A percentile compares a stretch with the other conserved stretches of the same genome.
These are phyloP conservation scores for Lojkania enalia DNA, from an alignment of 2,329 filamentous ascomycete species.

Conservation along the genomic window DNA sequence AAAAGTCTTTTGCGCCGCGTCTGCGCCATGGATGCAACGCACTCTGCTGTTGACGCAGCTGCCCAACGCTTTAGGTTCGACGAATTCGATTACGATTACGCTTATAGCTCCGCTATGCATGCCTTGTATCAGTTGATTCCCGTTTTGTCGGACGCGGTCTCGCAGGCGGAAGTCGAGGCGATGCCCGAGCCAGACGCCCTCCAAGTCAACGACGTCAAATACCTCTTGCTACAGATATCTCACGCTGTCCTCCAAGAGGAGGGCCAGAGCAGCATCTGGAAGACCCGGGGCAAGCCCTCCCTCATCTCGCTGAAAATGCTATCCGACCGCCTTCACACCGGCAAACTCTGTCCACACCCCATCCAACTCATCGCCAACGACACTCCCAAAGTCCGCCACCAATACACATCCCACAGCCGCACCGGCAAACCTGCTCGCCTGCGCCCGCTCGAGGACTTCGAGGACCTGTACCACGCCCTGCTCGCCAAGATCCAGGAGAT, in stretches of 20 bases:
- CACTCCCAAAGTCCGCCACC: slow-evolving; percentile 7
- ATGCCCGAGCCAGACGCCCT: slow-evolving; percentile 3
- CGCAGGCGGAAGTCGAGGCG: slow-evolving; percentile 16
- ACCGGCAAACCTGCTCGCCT: slow-evolving; percentile 66
- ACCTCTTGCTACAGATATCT: slow-evolving; percentile 13
- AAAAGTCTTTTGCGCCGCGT: no score
- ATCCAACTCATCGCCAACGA: slow-evolving; percentile 19
- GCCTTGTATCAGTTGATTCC: no score
- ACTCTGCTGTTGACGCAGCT: no score
- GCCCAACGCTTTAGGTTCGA: no score
- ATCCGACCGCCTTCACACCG: slow-evolving; percentile 39
- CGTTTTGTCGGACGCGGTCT: slow-evolving; percentile 15
- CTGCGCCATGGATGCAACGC: no score
- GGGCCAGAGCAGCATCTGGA: slow-evolving; percentile 12
- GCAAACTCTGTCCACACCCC: slow-evolving; percentile 24
- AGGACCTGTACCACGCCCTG: slow-evolving; percentile 39
- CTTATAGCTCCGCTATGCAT: no score
- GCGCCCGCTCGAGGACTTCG: slow-evolving; percentile 36
- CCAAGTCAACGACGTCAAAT: slow-evolving; percentile 19
- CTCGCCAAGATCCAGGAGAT: slow-evolving; percentile 31
- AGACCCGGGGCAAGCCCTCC: slow-evolving; percentile 7
- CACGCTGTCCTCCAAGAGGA: slow-evolving; percentile 1
- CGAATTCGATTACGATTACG: no score
- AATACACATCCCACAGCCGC: slow-evolving; percentile 59
- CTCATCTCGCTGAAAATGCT: slow-evolving; percentile 33